Percentiles rank a stretch among this genome's conserved stretches.
phyloP scores from a whole-genome alignment of 164 flowering plant genomes.

The Berberis vulgaris region DNA sequence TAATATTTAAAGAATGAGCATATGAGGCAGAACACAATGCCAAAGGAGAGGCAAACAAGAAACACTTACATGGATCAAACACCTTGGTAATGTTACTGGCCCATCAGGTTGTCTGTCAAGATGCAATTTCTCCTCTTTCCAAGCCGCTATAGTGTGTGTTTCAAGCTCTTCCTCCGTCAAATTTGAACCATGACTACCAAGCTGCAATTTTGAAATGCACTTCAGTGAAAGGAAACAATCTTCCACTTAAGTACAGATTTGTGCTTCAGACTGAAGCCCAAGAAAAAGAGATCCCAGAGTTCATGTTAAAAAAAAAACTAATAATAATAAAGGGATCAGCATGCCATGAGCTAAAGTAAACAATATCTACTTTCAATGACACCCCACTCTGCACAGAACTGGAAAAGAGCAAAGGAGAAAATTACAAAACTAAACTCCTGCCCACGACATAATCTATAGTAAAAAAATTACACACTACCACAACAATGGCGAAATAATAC shows the following conservation, averaged over 20 bases:
- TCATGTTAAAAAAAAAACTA: too few species aligned
- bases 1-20: neutral
- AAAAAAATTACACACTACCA: too few species aligned
- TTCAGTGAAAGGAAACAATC: neutral
- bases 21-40: neutral
- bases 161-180: constrained; percentile 95
- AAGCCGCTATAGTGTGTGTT: constrained; percentile 84
- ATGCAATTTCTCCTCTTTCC: constrained; percentile 79
- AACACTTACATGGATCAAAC: constrained; percentile 61
- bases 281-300: too few species aligned
- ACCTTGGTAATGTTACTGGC: constrained; percentile 32
- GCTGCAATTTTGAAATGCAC: constrained; percentile 34
- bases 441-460: too few species aligned
- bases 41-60: neutral
- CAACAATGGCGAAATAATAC: too few species aligned
- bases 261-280: constrained; percentile 1
- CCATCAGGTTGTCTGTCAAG: constrained; percentile 46
- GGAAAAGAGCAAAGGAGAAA: too few species aligned
- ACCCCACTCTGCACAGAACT: too few species aligned
- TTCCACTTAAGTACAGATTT: neutral
- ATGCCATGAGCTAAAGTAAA: too few species aligned
- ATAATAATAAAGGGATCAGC: too few species aligned
- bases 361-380: too few species aligned
- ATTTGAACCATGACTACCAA: constrained; percentile 78
- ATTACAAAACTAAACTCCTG: too few species aligned